These are phyloP conservation scores for Crithidia fasciculata DNA, from an alignment of 208 protist species.

Conservation along the genomic window DNA sequence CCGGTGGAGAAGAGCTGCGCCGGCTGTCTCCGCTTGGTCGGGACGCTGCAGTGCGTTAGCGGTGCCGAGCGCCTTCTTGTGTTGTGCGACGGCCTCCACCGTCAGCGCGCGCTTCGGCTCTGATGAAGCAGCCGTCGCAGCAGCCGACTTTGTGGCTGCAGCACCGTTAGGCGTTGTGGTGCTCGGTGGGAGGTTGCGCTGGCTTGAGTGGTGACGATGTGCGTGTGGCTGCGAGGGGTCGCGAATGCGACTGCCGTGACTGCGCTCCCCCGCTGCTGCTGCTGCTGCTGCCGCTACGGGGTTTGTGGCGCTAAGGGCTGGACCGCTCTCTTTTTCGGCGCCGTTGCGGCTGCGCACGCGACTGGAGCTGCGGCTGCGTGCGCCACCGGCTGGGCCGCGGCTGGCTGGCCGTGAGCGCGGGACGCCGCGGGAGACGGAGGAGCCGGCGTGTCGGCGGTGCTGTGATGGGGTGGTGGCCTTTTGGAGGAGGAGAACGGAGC, in stretches of 20 bases:
- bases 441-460: slow-evolving; percentile 29
- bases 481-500: slow-evolving; percentile 57
- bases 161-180: background rate
- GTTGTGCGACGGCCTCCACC: slow-evolving; percentile 30
- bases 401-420: slow-evolving; percentile 15
- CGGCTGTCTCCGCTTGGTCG: background rate
- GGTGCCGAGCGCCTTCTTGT: slow-evolving; percentile 27
- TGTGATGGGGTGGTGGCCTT: slow-evolving; percentile 47
- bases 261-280: background rate
- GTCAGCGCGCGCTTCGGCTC: slow-evolving; percentile 22
- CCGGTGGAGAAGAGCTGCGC: background rate
- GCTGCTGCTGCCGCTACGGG: background rate
- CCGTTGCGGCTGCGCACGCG: background rate
- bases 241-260: slow-evolving; percentile 5
- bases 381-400: slow-evolving; percentile 13
- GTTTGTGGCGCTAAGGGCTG: background rate
- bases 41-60: slow-evolving; percentile 18
- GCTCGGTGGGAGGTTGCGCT: background rate
- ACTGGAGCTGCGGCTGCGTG: slow-evolving; percentile 29
- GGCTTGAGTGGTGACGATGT: slow-evolving; percentile 22
- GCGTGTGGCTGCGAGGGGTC: slow-evolving; percentile 20
- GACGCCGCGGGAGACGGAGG: slow-evolving; percentile 20
- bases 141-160: background rate
- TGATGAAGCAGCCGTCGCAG: background rate
- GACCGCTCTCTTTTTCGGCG: background rate